Percentiles rank a stretch among this genome's conserved stretches.
Conservation (phyloP, 305 asterid species). For the Fraxinus sp. region DNA sequence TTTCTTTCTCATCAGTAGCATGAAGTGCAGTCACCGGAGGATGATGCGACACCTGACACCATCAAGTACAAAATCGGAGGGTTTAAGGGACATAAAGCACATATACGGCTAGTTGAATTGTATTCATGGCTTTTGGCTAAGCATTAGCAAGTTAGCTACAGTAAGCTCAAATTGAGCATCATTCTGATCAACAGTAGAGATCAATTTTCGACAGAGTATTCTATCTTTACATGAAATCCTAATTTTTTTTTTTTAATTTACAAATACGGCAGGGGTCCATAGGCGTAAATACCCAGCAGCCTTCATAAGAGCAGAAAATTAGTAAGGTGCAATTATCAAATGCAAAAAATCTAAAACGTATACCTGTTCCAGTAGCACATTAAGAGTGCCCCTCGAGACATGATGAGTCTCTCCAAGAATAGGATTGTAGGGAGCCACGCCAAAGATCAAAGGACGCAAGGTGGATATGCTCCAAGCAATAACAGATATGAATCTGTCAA, state of each 20-base stretch:
- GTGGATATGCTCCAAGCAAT: conserved; percentile 87
- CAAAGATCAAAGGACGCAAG: conserved; percentile 64
- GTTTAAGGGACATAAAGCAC: neutral
- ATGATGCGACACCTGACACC: conserved; percentile 73
- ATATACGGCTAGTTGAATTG: neutral
- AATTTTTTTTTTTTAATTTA: no score
- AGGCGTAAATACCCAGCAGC: neutral
- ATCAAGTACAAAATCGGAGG: neutral
- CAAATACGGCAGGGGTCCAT: neutral
- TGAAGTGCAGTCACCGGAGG: conserved; percentile 85
- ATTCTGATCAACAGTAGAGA: neutral
- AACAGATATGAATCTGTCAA: conserved; percentile 51
- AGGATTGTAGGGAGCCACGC: conserved; percentile 85
- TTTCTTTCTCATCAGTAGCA: conserved; percentile 68
- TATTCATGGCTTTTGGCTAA: neutral
- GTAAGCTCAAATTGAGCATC: neutral
- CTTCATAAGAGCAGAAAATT: neutral
- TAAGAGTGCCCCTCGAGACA: conserved; percentile 57
- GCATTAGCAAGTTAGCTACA: neutral
- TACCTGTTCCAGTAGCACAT: conserved; percentile 84
- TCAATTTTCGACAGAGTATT: no score
- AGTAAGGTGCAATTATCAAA: neutral
- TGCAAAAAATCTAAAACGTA: neutral
- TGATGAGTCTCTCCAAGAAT: conserved; percentile 95
- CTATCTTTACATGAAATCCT: no score